Conservation (phyloP, 2,329 filamentous ascomycete genomes). For the Neurospora sp. region DNA sequence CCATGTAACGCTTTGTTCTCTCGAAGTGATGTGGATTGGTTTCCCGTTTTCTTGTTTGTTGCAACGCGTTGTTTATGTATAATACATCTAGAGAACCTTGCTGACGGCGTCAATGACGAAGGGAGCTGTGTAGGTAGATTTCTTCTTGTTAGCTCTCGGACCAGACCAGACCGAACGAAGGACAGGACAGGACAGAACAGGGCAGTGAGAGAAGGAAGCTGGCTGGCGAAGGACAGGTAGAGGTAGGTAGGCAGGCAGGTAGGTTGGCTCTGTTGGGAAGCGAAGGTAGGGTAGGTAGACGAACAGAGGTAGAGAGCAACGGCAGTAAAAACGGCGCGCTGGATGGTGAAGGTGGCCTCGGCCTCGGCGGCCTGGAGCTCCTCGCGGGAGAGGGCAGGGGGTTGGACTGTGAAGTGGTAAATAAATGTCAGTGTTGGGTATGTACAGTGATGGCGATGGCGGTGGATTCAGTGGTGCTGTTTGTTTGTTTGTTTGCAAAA, state of each 20-base stretch:
- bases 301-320: constrained; percentile 68
- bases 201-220: constrained; percentile 1
- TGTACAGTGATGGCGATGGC: background rate
- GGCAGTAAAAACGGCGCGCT: constrained; percentile 55
- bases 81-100: constrained; percentile 23
- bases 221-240: background rate
- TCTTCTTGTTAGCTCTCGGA: background rate
- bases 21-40: background rate
- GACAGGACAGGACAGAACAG: background rate
- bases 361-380: constrained; percentile 63
- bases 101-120: constrained; percentile 43
- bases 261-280: too few relatives aligned
- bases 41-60: background rate
- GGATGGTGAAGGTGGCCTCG: constrained; percentile 57
- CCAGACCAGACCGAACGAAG: background rate
- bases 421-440: background rate
- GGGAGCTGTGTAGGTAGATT: constrained; percentile 34
- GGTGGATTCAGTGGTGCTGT: background rate
- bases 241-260: too few relatives aligned
- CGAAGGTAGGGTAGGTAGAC: constrained; percentile 20
- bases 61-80: background rate
- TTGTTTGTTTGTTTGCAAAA: background rate
- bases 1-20: background rate
- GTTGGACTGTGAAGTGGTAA: constrained; percentile 42
- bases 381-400: constrained; percentile 59